phyloP scores from a whole-genome alignment of 2,329 filamentous ascomycete genomes.

The Exophiala spinifera region DNA sequence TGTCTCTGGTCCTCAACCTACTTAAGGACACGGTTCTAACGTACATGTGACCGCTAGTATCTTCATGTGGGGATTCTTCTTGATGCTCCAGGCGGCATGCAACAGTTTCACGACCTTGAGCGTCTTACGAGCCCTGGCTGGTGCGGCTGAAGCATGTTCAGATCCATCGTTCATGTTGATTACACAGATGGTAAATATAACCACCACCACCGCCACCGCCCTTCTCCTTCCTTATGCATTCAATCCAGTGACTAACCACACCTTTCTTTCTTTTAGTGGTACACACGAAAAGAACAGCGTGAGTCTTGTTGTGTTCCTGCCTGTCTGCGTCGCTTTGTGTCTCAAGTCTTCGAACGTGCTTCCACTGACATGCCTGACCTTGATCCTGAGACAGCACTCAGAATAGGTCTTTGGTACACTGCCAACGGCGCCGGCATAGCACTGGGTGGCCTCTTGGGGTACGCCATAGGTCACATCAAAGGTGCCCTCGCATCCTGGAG shows the following conservation, averaged over 20 bases:
- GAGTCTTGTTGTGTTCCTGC: too few species aligned
- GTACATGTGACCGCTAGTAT: slow-evolving; percentile 20
- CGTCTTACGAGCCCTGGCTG: slow-evolving; percentile 56
- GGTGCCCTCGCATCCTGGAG: slow-evolving; percentile 60
- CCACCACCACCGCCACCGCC: too few species aligned
- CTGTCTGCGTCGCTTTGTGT: too few species aligned
- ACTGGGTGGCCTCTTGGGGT: slow-evolving; percentile 44
- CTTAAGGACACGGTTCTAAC: neutral
- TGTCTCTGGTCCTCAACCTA: slow-evolving; percentile 33
- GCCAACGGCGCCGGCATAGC: slow-evolving; percentile 46
- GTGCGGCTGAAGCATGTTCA: slow-evolving; percentile 48
- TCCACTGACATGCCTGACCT: too few species aligned
- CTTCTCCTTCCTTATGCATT: too few species aligned
- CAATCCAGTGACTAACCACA: too few species aligned
- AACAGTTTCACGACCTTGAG: slow-evolving; percentile 55
- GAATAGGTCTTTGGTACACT: slow-evolving; percentile 60
- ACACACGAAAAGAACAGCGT: slow-evolving; percentile 60
- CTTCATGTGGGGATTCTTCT: slow-evolving; percentile 44
- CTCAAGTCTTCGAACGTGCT: too few species aligned
- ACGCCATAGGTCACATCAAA: slow-evolving; percentile 36
- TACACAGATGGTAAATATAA: slow-evolving; percentile 36
- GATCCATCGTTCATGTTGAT: slow-evolving; percentile 51
- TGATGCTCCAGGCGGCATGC: slow-evolving; percentile 54
- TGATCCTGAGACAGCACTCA: slow-evolving; percentile 36
- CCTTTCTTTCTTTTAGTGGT: slow-evolving; percentile 44